Percentiles rank a stretch among this genome's conserved stretches.
phyloP scores from a whole-genome alignment of 371 early-diverging fungal genomes.

The Mucor mucedo region DNA sequence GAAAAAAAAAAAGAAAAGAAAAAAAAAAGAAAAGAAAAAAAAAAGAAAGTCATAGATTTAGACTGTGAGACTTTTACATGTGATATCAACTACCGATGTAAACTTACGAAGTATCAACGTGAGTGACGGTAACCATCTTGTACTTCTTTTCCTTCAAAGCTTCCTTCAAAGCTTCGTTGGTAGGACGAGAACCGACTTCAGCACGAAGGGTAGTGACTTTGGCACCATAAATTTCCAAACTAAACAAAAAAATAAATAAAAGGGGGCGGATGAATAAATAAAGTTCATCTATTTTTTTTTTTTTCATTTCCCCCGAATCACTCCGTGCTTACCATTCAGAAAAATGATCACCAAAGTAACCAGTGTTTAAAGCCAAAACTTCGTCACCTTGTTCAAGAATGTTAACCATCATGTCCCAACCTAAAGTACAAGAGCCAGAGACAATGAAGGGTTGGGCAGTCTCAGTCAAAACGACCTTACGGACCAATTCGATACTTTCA shows the following conservation, averaged over 20 bases:
- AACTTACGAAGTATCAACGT: conserved; percentile 92
- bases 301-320: neutral
- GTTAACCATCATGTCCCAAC: conserved; percentile 96
- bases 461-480: conserved; percentile 80
- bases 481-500: conserved; percentile 80
- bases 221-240: conserved; percentile 89
- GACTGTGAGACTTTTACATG: neutral
- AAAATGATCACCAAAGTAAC: conserved; percentile 96
- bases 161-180: conserved; percentile 60
- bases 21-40: neutral
- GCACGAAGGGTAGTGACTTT: conserved; percentile 80
- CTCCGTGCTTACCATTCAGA: conserved; percentile 77
- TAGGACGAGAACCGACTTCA: conserved; percentile 68
- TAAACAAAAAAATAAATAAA: conserved; percentile 22
- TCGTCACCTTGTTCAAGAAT: conserved; percentile 87
- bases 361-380: conserved; percentile 91
- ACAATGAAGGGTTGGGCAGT: conserved; percentile 94
- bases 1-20: neutral
- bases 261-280: conserved; percentile 6
- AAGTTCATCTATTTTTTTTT: neutral
- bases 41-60: neutral
- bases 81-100: neutral
- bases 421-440: conserved; percentile 93
- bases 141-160: conserved; percentile 63
- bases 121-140: conserved; percentile 92